phyloP scores from a whole-genome alignment of 2,329 filamentous ascomycete genomes.

The Curvularia sp. region DNA sequence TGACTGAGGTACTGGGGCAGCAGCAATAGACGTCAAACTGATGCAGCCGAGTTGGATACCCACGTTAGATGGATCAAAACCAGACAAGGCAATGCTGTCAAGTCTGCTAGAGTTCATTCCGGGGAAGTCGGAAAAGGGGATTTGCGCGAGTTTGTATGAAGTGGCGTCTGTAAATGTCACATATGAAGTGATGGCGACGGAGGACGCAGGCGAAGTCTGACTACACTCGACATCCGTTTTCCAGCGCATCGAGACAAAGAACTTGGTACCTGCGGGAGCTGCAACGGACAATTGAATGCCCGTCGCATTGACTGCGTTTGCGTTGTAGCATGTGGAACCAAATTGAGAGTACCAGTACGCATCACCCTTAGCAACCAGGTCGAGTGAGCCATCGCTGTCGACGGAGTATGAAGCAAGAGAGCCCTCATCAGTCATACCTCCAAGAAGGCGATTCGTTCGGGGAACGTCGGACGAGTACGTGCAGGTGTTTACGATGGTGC shows the following conservation, averaged over 20 bases:
- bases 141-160: conserved; percentile 13
- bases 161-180: conserved; percentile 2
- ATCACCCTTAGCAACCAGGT: not conserved
- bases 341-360: conserved; percentile 18
- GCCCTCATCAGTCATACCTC: conserved; percentile 10
- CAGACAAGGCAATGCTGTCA: conserved; percentile 10
- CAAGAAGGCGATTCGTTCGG: conserved; percentile 7
- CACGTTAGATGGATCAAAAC: conserved; percentile 5
- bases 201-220: conserved; percentile 1
- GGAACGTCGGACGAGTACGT: conserved; percentile 10
- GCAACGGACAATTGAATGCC: conserved; percentile 13
- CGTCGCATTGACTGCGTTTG: conserved; percentile 10
- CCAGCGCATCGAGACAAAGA: conserved; percentile 14
- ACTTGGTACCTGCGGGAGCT: conserved; percentile 9
- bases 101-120: conserved; percentile 15
- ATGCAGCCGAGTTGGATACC: conserved; percentile 11
- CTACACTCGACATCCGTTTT: conserved; percentile 10
- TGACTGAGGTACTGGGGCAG: not conserved
- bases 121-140: conserved; percentile 15
- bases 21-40: conserved; percentile 6
- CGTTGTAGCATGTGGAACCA: conserved; percentile 10
- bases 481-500: conserved; percentile 15
- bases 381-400: conserved; percentile 8
- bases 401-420: conserved; percentile 14
- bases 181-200: conserved; percentile 9